phyloP scores from a whole-genome alignment of 1,139 yeast genomes.

The Pichia sorboxylosa region DNA sequence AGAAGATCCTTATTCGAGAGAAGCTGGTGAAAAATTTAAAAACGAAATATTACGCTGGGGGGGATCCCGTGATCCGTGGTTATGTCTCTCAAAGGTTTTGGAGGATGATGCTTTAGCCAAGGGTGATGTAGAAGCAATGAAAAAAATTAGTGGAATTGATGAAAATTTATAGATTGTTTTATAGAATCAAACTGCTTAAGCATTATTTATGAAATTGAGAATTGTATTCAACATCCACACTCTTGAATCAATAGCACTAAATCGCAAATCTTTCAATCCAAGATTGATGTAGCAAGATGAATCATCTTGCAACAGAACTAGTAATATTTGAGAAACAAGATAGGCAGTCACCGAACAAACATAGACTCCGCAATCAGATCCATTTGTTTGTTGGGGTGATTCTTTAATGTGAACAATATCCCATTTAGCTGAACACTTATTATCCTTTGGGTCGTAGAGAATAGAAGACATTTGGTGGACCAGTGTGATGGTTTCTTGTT shows the following conservation, averaged over 20 bases:
- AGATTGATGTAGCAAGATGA: constrained; percentile 20
- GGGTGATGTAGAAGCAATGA: constrained; percentile 73
- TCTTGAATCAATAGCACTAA: constrained; percentile 34
- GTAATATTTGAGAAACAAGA: constrained; percentile 28
- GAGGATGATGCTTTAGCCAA: constrained; percentile 38
- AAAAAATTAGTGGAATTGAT: constrained; percentile 35
- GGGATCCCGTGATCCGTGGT: constrained; percentile 87
- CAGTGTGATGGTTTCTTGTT: constrained; percentile 25
- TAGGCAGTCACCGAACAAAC: constrained; percentile 40
- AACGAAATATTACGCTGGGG: constrained; percentile 80
- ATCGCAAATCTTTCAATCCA: constrained; percentile 23
- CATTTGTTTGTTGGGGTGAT: constrained; percentile 71
- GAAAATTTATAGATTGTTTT: background rate
- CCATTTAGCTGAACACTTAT: constrained; percentile 6
- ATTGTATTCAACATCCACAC: constrained; percentile 30
- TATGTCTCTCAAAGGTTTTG: constrained; percentile 68
- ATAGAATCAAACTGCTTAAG: background rate
- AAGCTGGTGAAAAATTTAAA: constrained; percentile 66
- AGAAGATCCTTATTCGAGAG: constrained; percentile 56
- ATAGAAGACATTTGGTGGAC: constrained; percentile 25
- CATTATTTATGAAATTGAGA: constrained; percentile 18
- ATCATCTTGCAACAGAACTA: constrained; percentile 16
- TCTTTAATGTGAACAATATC: constrained; percentile 7
- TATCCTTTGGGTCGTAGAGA: constrained; percentile 17
- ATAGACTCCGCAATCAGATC: constrained; percentile 69